A percentile compares a stretch with the other conserved stretches of the same genome.
Conservation (phyloP, 202 grass and related monocot species). For the Bolboschoenoplectus hybrid region DNA sequence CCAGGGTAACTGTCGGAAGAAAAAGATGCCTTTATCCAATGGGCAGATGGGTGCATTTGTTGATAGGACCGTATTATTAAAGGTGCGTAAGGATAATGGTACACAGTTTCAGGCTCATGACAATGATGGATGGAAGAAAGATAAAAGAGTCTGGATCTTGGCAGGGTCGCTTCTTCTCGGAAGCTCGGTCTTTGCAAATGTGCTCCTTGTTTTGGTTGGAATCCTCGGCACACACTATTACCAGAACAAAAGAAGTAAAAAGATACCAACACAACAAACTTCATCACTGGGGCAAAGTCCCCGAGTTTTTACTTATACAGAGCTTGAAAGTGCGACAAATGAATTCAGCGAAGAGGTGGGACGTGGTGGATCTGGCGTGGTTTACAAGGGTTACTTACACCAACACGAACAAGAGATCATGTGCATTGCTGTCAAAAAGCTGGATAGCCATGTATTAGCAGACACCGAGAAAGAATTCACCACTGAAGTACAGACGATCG, state of each 20-base stretch:
- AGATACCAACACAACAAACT: not conserved
- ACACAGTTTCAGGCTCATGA: not conserved
- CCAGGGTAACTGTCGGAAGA: slow-evolving; percentile 47
- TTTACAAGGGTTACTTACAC: slow-evolving; percentile 43
- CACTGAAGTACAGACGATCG: slow-evolving; percentile 51
- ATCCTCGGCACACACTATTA: not conserved
- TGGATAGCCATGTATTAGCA: slow-evolving; percentile 36
- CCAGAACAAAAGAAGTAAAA: not conserved
- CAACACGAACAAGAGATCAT: not conserved
- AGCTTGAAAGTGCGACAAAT: slow-evolving; percentile 48
- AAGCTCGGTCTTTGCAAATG: slow-evolving; percentile 34
- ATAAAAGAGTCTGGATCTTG: slow-evolving; percentile 41
- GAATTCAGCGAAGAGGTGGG: slow-evolving; percentile 42
- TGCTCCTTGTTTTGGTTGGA: slow-evolving; percentile 37
- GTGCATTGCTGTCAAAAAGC: slow-evolving; percentile 51
- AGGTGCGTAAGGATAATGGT: slow-evolving; percentile 43
- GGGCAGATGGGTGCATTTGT: slow-evolving; percentile 8
- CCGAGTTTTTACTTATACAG: slow-evolving; percentile 43
- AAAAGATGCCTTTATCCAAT: slow-evolving; percentile 67
- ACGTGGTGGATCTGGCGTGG: slow-evolving; percentile 47
- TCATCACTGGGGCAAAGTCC: slow-evolving; percentile 15
- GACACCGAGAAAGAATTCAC: slow-evolving; percentile 47
- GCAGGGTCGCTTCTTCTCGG: slow-evolving; percentile 41
- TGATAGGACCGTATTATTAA: slow-evolving; percentile 42
- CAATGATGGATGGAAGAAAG: slow-evolving; percentile 26